Evolutionary conservation across 371 early-diverging fungal genomes (phyloP), one percentile per base, ranked within the genome.

Genomic region (Lichtheimia ornata): DNA sequence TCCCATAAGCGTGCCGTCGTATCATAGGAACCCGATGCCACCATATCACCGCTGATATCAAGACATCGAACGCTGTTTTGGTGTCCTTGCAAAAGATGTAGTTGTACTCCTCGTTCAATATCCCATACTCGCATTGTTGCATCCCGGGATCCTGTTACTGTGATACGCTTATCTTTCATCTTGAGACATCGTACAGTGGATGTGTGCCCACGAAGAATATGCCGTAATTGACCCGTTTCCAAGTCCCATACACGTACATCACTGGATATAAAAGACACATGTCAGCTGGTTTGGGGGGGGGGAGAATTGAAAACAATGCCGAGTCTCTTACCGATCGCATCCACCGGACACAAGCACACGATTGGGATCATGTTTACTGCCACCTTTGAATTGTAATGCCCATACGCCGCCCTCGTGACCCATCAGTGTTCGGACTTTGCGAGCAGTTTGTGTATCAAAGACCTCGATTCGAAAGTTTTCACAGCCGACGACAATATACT

Each of bases 321-420:
- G 35, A n/a, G 7, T 47, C 14, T 18, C n/a, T 47, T 47, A 47
- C 47, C 47, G n/a, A 22, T 47, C 47, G 17, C 47, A 47, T 65
- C 44, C 61, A 40, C 93, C 93, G 13, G 88, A 88, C 9, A 90
- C 88, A 40, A 92, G 72, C 81, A 89, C 69, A 66, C 88, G 74
- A 53, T 89, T 85, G 41, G 91, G 89, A 40, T 81, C 86, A 71
- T 67, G 60, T 58, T 70, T 61, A 64, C 64, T 84, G 28, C 81
- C 80, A 40, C 84, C 88, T 50, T 88, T 86, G 65, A 84, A 92
- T 67, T 92, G 91, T 50, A 97, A 81, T 14, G 95, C 92, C 97
- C 97, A 97, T 2, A 97, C 94, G 44, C 97, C 96, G n/a, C 96
- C 96, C 53, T 86, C 87, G 74, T 97, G 97, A 1, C 96, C 96